Base-by-base conservation (phyloP, 495 filamentous ascomycete genomes). In the Hypoxylon subgilvum region DNA sequence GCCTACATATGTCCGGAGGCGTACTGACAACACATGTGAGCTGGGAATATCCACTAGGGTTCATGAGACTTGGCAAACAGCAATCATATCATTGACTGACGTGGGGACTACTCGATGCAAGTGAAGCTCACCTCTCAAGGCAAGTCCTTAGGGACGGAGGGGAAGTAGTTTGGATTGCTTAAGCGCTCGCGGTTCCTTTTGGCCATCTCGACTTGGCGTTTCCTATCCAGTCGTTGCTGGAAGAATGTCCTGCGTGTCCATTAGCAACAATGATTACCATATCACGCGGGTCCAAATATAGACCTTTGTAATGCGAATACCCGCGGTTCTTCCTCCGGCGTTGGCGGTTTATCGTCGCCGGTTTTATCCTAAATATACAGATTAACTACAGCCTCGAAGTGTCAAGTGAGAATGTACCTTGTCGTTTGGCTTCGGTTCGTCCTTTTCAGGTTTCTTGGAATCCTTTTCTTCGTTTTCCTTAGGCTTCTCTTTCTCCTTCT, bases 271-370 rank as follows among this genome's bases (percentile, higher is more conserved):
- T 21, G 10, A 4, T 12, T 25, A 28, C n/a, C 22, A 3, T 22
- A n/a, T 30, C 13, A 22, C 19, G 16, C 3, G 23, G 31, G 52
- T 45, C 22, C n/a, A 18, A 9, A 27, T 61, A 55, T 61, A 31
- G 76, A 95, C 91, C 87, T 92, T 61, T 95, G 89, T 61, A 98
- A 75, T 55, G 87, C 81, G 74, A 95, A 98, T 25, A 96, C 78
- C 48, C 94, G 80, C 39, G 91, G 90, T 61, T 85, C 84, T 47
- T 83, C 82, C 28, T 83, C 82, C 10, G 36, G 21, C 38, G 74
- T 73, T 21, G 78, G 68, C 16, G 69, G 66, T 25, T 67, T 59
- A 4, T 69, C 70, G 68, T 85, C 84, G 6, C 83, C 75, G 59
- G 80, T 71, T 57, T 85, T 79, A 19, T 86, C 80, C 61, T 86